Base-by-base conservation (phyloP, 495 filamentous ascomycete genomes). In the Lasiosphaeriaceae sp. region DNA sequence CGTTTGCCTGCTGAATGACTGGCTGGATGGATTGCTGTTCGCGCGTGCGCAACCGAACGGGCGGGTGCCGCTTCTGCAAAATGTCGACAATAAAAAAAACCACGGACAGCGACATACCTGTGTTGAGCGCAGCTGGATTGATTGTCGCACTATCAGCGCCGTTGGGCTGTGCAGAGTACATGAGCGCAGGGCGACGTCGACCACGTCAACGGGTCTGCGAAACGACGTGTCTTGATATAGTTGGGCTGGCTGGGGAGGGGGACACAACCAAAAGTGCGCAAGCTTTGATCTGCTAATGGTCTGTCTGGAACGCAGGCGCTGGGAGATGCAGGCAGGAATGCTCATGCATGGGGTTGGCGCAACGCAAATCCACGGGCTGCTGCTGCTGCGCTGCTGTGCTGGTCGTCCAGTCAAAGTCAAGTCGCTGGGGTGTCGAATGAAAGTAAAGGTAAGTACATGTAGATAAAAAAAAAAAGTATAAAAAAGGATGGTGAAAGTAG, bases 211-310 rank as follows among this genome's bases (percentile, higher is more conserved):
- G 65, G 66, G 64, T 72, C 68, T 75, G 73, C 74, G 74, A 74
- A 77, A 74, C 76, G 74, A 79, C 75, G 77, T 80, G 76, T 80
- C 76, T 76, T 77, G 77, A 80, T 78, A 76, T 76, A 76, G 77
- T 78, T 80, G 77, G 76, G 71, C 65, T 77, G 69, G 61, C 61
- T 56, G 55, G 60, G 56, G 62, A 65, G 69, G 67, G 67, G 56
- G 55, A 63, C 62, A 65, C 66, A 61, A 37, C 61, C 64, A 56
- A 59, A 56, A 59, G 55, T 34, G 56, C 61, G 59, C 51, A 66
- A 64, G 56, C 62, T 63, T 60, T 60, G 54, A 64, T 66, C 55
- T 65, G 55, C 26, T 31, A 31, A 31, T 31, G 26, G 26, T 31
- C 26, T 31, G 62, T 48, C 45, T 65, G 73, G 71, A 72, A 75